Conservation (phyloP, 305 asterid genomes). For the Ilex paraguariensis region DNA sequence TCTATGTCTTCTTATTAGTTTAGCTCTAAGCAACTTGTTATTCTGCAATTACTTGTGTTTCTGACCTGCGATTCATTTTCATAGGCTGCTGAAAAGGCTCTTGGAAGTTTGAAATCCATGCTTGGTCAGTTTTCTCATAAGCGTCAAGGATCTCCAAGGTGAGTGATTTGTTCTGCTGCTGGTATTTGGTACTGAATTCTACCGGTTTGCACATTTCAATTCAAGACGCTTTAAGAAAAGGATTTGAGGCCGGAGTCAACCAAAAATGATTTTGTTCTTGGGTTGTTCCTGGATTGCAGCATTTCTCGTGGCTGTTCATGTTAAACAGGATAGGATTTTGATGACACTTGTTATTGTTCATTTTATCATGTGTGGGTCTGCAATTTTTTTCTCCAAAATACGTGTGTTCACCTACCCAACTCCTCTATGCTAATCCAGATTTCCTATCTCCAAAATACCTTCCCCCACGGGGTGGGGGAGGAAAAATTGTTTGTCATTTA, state of each 20-base stretch:
- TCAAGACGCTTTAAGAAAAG: slow-evolving; percentile 4
- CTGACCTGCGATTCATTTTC: slow-evolving; percentile 8
- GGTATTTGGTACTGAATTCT: slow-evolving; percentile 5
- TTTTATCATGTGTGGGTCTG: not conserved
- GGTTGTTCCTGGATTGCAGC: too few species aligned
- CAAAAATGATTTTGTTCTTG: not conserved
- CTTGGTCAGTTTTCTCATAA: slow-evolving; percentile 52
- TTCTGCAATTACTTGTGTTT: not conserved
- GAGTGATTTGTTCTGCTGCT: slow-evolving; percentile 28
- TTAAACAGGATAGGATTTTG: not conserved
- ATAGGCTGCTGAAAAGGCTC: slow-evolving; percentile 95
- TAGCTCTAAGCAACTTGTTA: not conserved
- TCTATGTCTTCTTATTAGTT: not conserved
- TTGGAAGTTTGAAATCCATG: slow-evolving; percentile 62
- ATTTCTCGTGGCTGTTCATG: too few species aligned
- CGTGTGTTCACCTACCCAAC: not conserved
- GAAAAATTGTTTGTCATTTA: too few species aligned
- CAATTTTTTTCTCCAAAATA: too few species aligned
- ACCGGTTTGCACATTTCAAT: not conserved
- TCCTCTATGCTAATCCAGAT: slow-evolving; percentile 5
- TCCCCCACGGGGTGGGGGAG: too few species aligned
- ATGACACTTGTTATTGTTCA: not conserved
- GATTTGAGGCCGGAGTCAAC: not conserved
- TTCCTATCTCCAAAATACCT: not conserved
- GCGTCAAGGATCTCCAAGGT: slow-evolving; percentile 84